Evolutionary conservation across 139 green algal genomes (phyloP), one percentile per base, ranked within the genome.

Genomic region (Chlamydomonas incerta): DNA sequence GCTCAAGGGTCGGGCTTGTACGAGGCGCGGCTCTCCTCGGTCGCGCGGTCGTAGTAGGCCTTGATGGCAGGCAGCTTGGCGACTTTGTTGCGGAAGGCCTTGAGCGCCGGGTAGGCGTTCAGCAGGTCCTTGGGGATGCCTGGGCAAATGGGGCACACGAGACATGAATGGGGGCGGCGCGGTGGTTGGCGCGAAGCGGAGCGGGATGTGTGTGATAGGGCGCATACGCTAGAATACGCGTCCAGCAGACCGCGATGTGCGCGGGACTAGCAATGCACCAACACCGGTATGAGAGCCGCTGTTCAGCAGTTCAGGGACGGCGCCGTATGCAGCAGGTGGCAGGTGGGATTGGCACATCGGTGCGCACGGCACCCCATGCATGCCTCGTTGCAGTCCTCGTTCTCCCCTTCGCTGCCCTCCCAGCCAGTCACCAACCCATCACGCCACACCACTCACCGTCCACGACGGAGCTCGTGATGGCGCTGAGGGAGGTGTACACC

Each of bases 401-500:
- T n/a, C n/a, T n/a, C n/a, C n/a, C n/a, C n/a, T n/a, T n/a, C n/a
- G n/a, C n/a, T n/a, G n/a, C n/a, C n/a, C n/a, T n/a, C n/a, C n/a
- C n/a, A n/a, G n/a, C n/a, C n/a, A n/a, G n/a, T n/a, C n/a, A n/a
- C n/a, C n/a, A n/a, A n/a, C n/a, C n/a, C n/a, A n/a, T n/a, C n/a
- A n/a, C n/a, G 17, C 55, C 55, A 26, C 18, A 26, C 60, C 60
- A 70, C 87, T 31, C 58, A 90, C 87, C 87, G n/a, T 91, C 87
- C 5, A 80, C 63, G 33, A 37, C 41, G 67, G 82, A 82, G 71
- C 50, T 68, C 60, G 74, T 33, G 26, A 91, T 35, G 17, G 29
- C 50, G 46, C 57, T 74, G 3, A 87, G 35, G 33, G 31, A 41
- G n/a, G 29, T 46, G 76, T 88, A 90, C 46, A 90, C 37, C 29